Evolutionary conservation across 2,329 filamentous ascomycete genomes (phyloP).

Genomic region (Epichloe coenophiala): DNA sequence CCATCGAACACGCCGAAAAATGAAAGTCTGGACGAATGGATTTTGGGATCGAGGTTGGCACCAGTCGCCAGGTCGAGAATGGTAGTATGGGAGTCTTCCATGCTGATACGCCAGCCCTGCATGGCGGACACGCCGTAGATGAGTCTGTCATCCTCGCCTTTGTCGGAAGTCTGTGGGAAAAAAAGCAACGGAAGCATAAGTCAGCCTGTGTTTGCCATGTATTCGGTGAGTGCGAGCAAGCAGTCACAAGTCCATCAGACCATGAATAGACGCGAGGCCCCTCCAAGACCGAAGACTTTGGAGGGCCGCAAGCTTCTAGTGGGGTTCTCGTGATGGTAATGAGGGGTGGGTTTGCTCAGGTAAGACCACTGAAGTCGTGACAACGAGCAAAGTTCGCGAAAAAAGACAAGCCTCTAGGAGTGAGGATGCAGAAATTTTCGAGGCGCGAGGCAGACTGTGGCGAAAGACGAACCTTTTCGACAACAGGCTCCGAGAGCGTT

Average conservation of each 20-base stretch:
- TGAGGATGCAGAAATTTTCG: not conserved
- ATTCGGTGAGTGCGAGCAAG: not conserved
- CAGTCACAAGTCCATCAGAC: not conserved
- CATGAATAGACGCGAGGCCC: slow-evolving; percentile 1
- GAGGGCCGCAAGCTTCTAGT: not conserved
- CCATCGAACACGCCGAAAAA: slow-evolving; percentile 99
- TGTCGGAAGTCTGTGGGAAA: slow-evolving; percentile 58
- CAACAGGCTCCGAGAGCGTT: slow-evolving; percentile 96
- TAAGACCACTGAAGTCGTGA: not conserved
- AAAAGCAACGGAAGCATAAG: slow-evolving; percentile 5
- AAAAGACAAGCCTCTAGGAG: not conserved
- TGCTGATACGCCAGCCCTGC: slow-evolving; percentile 99
- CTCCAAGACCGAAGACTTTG: not conserved
- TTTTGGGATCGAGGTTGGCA: slow-evolving; percentile 39
- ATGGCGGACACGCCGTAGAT: slow-evolving; percentile 93
- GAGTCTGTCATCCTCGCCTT: slow-evolving; percentile 84
- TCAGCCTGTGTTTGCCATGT: slow-evolving; percentile 12
- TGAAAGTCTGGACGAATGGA: slow-evolving; percentile 61
- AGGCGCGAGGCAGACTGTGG: not conserved
- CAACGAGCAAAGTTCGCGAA: not conserved
- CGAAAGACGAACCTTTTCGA: slow-evolving; percentile 68
- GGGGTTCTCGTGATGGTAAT: not conserved
- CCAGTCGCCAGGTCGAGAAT: slow-evolving; percentile 69
- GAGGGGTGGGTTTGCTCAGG: not conserved
- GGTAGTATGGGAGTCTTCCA: slow-evolving; percentile 92